Percentiles rank a stretch among this genome's conserved stretches.
phyloP scores from a whole-genome alignment of 2,329 filamentous ascomycete genomes.

The Pseudofabraea citricarpa region DNA sequence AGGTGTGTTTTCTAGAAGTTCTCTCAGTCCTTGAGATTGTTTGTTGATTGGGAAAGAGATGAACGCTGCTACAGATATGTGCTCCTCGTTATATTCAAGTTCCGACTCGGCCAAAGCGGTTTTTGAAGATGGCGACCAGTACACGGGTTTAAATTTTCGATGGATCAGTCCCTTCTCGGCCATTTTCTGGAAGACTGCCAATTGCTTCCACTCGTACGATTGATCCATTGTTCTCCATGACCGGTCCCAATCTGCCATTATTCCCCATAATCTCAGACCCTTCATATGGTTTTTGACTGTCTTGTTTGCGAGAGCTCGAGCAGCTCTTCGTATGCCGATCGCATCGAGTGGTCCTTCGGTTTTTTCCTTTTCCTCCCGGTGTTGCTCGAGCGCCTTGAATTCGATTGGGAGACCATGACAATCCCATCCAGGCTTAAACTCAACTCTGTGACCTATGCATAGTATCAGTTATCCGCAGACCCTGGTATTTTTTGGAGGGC shows the following conservation, averaged over 20 bases:
- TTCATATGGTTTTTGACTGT: conserved; percentile 71
- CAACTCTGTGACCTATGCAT: conserved; percentile 54
- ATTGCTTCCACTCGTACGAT: conserved; percentile 68
- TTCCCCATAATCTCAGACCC: conserved; percentile 66
- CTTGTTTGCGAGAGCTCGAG: conserved; percentile 59
- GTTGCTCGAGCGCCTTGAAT: conserved; percentile 70
- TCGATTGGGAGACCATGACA: conserved; percentile 97
- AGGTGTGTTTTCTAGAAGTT: conserved; percentile 28
- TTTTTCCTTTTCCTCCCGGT: conserved; percentile 16
- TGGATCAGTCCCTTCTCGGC: conserved; percentile 70
- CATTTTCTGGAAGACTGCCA: conserved; percentile 72
- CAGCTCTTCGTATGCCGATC: conserved; percentile 58
- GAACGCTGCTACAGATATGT: conserved; percentile 69
- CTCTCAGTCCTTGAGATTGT: conserved; percentile 38
- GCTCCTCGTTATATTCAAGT: conserved; percentile 75
- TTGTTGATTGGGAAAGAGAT: conserved; percentile 68
- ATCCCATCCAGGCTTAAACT: conserved; percentile 92
- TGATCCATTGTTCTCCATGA: conserved; percentile 77
- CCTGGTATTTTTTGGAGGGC: background rate
- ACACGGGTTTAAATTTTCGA: conserved; percentile 74
- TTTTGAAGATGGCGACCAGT: conserved; percentile 76
- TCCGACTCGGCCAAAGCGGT: conserved; percentile 82
- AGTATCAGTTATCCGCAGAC: conserved; percentile 2
- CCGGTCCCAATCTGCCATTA: conserved; percentile 77
- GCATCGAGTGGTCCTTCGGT: conserved; percentile 37